Evolutionary conservation across 345 rosid genomes (phyloP).

Genomic region (Gossypium sturtianum): DNA sequence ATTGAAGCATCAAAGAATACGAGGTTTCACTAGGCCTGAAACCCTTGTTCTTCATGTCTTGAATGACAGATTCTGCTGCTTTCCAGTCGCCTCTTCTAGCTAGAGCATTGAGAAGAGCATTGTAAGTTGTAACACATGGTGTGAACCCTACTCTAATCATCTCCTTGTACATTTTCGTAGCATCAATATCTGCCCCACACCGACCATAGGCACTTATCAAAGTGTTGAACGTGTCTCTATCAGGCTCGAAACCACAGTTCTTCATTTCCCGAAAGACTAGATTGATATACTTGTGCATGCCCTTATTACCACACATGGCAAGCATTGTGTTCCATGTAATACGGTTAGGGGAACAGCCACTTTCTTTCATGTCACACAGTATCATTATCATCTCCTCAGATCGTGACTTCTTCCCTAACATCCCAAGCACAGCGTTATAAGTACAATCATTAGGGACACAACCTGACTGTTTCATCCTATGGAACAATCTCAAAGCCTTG

Average conservation of each 20-base stretch:
- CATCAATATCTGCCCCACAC: slow-evolving; percentile 64
- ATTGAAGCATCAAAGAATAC: slow-evolving; percentile 61
- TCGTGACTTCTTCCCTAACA: slow-evolving; percentile 71
- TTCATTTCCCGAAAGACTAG: slow-evolving; percentile 75
- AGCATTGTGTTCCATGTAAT: slow-evolving; percentile 93
- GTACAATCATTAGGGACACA: slow-evolving; percentile 85
- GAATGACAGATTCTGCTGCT: slow-evolving; percentile 63
- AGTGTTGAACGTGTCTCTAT: slow-evolving; percentile 80
- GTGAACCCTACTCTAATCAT: slow-evolving; percentile 74
- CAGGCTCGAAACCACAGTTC: slow-evolving; percentile 86
- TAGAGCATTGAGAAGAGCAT: slow-evolving; percentile 79
- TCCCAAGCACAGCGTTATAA: slow-evolving; percentile 67
- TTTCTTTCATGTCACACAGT: slow-evolving; percentile 66
- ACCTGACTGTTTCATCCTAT: slow-evolving; percentile 64
- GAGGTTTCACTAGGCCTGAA: slow-evolving; percentile 78
- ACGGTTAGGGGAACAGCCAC: slow-evolving; percentile 78
- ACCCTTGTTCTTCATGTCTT: slow-evolving; percentile 73
- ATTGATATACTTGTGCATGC: slow-evolving; percentile 63
- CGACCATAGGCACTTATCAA: slow-evolving; percentile 76
- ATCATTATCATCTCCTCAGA: slow-evolving; percentile 69
- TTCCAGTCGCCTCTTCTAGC: slow-evolving; percentile 78
- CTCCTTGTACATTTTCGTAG: slow-evolving; percentile 65
- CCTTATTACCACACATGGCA: slow-evolving; percentile 63
- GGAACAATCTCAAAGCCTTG: slow-evolving; percentile 58
- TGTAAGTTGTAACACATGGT: slow-evolving; percentile 72